Evolutionary conservation across 495 filamentous ascomycete genomes (phyloP).

Genomic region (Penicillium samsonianum): DNA sequence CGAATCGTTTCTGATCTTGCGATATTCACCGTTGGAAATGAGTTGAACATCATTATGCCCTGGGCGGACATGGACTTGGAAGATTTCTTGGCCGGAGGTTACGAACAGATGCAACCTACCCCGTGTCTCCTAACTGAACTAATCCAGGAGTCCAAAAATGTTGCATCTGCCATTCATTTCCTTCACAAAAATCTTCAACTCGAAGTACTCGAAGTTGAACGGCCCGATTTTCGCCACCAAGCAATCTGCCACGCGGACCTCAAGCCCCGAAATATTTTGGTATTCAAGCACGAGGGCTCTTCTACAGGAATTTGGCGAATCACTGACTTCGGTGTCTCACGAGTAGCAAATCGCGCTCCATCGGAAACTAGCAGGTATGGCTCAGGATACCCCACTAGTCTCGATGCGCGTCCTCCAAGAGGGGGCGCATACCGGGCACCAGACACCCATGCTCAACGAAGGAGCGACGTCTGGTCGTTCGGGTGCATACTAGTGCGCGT

Average conservation of each 20-base stretch:
- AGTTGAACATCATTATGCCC: slow-evolving; percentile 10
- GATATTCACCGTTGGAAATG: not conserved
- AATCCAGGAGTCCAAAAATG: not conserved
- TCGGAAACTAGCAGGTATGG: not conserved
- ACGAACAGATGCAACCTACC: not conserved
- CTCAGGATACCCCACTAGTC: not conserved
- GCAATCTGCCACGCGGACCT: slow-evolving; percentile 3
- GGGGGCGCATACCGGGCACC: not conserved
- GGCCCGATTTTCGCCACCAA: not conserved
- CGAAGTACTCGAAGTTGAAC: not conserved
- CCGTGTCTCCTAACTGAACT: not conserved
- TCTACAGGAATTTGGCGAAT: slow-evolving; percentile 7
- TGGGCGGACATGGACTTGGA: slow-evolving; percentile 13
- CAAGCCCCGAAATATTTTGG: slow-evolving; percentile 1
- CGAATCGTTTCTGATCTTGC: slow-evolving; percentile 1
- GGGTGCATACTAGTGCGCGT: slow-evolving; percentile 4
- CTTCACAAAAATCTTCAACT: slow-evolving; percentile 1
- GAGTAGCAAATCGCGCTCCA: not conserved
- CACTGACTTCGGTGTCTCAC: slow-evolving; percentile 5
- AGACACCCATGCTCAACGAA: not conserved
- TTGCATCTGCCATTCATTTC: slow-evolving; percentile 6
- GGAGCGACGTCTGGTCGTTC: slow-evolving; percentile 8
- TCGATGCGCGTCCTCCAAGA: not conserved
- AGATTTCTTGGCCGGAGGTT: not conserved
- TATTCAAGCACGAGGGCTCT: not conserved